Evolutionary conservation across 2,329 filamentous ascomycete species (phyloP).

Genomic region (Fusarium redolens): DNA sequence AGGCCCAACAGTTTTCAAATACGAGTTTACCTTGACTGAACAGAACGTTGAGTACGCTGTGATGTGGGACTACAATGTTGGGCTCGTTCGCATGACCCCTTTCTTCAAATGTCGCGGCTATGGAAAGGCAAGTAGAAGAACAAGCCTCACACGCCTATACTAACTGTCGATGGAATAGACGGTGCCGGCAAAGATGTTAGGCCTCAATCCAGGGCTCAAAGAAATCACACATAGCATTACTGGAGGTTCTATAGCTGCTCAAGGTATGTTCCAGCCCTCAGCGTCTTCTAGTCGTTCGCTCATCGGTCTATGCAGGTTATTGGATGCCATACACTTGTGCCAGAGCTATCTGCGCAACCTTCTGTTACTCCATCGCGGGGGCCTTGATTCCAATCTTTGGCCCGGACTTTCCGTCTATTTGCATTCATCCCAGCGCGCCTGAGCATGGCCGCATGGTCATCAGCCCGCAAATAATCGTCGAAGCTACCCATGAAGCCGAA

Average conservation of each 20-base stretch:
- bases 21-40: constrained; percentile 79
- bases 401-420: constrained; percentile 78
- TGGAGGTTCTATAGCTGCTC: constrained; percentile 87
- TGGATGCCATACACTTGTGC: constrained; percentile 96
- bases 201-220: constrained; percentile 81
- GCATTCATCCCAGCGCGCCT: constrained; percentile 72
- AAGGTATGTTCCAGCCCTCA: constrained; percentile 68
- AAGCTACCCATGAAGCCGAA: constrained; percentile 62
- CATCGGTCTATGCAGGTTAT: constrained; percentile 73
- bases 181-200: constrained; percentile 84
- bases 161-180: constrained; percentile 68
- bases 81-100: constrained; percentile 91
- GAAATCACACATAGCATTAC: constrained; percentile 97
- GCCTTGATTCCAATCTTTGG: constrained; percentile 94
- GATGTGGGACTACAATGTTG: constrained; percentile 98
- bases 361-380: constrained; percentile 85
- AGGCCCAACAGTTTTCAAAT: constrained; percentile 54
- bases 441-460: constrained; percentile 76
- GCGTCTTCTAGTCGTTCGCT: constrained; percentile 3
- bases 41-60: constrained; percentile 77
- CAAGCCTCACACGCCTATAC: neutral
- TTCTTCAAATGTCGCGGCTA: constrained; percentile 94
- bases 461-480: constrained; percentile 63
- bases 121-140: constrained; percentile 73
- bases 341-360: constrained; percentile 86